These are phyloP conservation scores for Kingdonia uniflora DNA, from an alignment of 164 flowering plant species.

Conservation along the genomic window DNA sequence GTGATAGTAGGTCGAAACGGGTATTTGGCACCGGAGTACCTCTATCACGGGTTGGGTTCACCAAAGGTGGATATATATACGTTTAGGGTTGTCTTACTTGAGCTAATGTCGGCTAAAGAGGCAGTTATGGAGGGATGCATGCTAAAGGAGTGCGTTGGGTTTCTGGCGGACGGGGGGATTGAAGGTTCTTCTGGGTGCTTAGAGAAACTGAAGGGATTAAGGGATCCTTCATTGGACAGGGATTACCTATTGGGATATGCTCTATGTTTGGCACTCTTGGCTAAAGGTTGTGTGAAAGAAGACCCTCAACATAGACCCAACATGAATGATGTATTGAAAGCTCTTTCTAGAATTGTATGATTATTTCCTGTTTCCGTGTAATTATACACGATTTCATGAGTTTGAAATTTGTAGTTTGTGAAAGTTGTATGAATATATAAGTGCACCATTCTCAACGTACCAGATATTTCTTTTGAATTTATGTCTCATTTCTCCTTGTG, in stretches of 20 bases:
- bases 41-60: constrained; percentile 22
- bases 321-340: constrained; percentile 40
- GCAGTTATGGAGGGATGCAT: constrained; percentile 12
- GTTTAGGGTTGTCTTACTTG: constrained; percentile 55
- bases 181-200: constrained; percentile 28
- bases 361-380: background rate
- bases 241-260: constrained; percentile 39
- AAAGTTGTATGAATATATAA: too few relatives aligned
- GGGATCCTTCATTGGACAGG: constrained; percentile 39
- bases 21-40: constrained; percentile 44
- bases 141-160: constrained; percentile 24
- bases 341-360: constrained; percentile 35
- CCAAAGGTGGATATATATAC: constrained; percentile 48
- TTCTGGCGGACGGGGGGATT: constrained; percentile 21
- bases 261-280: constrained; percentile 35
- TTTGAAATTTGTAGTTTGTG: constrained; percentile 1
- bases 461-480: too few relatives aligned
- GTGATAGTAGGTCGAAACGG: constrained; percentile 23
- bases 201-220: constrained; percentile 38
- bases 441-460: too few relatives aligned
- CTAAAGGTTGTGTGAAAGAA: constrained; percentile 42
- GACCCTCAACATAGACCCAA: constrained; percentile 49
- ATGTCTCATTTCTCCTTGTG: too few relatives aligned
- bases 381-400: background rate
- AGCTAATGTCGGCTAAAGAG: constrained; percentile 49